phyloP scores from a whole-genome alignment of 306 rosid species.

The cucumber (Cucumis sativus) region DNA sequence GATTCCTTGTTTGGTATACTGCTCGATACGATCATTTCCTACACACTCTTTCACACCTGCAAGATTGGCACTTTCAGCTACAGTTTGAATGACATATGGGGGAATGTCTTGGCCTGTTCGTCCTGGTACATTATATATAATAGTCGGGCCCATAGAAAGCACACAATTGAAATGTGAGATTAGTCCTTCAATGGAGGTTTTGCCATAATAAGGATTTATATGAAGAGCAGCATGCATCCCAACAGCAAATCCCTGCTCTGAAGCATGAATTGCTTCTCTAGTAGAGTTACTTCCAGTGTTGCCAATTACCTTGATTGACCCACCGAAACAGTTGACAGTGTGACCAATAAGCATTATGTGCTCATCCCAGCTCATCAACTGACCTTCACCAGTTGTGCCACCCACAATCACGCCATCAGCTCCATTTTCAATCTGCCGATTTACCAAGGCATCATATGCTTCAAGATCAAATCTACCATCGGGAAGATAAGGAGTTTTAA shows the following conservation, averaged over 20 bases:
- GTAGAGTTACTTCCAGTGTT: conserved; percentile 93
- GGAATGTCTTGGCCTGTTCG: conserved; percentile 97
- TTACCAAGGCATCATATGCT: conserved; percentile 78
- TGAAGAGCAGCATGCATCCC: conserved; percentile 99
- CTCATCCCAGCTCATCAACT: conserved; percentile 96
- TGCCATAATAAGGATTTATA: conserved; percentile 90
- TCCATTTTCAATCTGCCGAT: conserved; percentile 59
- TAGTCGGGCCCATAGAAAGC: conserved; percentile 82
- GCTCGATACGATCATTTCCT: conserved; percentile 58
- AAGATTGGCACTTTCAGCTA: conserved; percentile 45
- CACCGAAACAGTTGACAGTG: conserved; percentile 81
- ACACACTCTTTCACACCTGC: conserved; percentile 96
- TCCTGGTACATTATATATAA: conserved; percentile 83
- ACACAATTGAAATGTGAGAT: conserved; percentile 63
- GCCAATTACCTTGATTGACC: conserved; percentile 78
- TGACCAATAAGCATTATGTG: conserved; percentile 94
- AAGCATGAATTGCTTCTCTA: conserved; percentile 90
- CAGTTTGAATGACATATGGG: conserved; percentile 41
- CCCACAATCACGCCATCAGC: conserved; percentile 82
- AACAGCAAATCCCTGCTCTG: conserved; percentile 94
- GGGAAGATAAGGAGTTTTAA: conserved; percentile 90
- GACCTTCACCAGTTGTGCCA: conserved; percentile 94
- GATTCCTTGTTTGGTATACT: conserved; percentile 45
- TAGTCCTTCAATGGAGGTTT: conserved; percentile 74
- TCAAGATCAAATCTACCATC: conserved; percentile 94